Percentiles rank a stretch among this genome's conserved stretches.
Conservation (phyloP, 75 land plant species). For the Cunninghamia lanceolata region DNA sequence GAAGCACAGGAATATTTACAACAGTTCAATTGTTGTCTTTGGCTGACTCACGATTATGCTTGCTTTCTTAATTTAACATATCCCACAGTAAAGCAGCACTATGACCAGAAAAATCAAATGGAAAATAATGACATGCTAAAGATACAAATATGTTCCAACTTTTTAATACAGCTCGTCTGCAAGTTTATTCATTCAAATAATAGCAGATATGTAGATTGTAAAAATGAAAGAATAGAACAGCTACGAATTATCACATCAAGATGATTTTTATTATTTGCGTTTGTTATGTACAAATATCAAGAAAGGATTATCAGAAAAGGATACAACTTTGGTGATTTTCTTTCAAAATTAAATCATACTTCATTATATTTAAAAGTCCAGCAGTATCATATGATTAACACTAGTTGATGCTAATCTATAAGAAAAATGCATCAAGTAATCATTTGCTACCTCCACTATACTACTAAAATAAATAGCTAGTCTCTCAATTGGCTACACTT, state of each 20-base stretch:
- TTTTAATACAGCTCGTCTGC: neutral
- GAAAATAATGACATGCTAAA: neutral
- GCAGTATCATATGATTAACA: neutral
- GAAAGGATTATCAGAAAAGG: no score
- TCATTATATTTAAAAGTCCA: neutral
- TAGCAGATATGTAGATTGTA: neutral
- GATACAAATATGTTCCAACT: neutral
- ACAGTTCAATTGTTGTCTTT: neutral
- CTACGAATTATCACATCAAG: neutral
- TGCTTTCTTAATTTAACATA: neutral
- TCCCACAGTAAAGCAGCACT: neutral
- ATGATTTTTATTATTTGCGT: neutral
- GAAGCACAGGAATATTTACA: neutral
- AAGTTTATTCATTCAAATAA: neutral
- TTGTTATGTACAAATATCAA: no score
- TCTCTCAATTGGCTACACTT: neutral
- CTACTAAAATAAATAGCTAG: neutral
- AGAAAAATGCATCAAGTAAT: neutral
- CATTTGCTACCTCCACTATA: neutral
- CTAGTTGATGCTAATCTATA: neutral
- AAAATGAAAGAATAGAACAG: neutral
- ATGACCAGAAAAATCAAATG: neutral
- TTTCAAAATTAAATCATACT: neutral
- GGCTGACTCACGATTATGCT: neutral
- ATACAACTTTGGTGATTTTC: no score